phyloP scores from a whole-genome alignment of 169 alveolate genomes.

The Babesia microti region DNA sequence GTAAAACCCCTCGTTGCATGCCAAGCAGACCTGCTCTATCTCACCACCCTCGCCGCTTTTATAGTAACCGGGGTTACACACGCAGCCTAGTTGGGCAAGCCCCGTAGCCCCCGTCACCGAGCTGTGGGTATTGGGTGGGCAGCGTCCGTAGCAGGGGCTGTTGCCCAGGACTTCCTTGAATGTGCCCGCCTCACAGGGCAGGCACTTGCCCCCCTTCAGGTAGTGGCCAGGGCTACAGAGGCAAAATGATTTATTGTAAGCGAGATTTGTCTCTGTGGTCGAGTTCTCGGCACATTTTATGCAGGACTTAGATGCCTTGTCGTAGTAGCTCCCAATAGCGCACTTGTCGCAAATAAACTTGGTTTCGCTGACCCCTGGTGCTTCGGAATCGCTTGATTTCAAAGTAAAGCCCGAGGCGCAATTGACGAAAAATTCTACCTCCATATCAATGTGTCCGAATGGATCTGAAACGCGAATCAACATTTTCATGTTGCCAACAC shows the following conservation, averaged over 20 bases:
- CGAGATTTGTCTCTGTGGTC: slow-evolving; percentile 27
- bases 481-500: no score
- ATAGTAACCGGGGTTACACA: slow-evolving; percentile 58
- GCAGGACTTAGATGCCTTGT: slow-evolving; percentile 6
- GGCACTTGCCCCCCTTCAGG: slow-evolving; percentile 33
- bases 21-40: slow-evolving; percentile 12
- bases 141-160: slow-evolving; percentile 22
- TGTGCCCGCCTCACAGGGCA: slow-evolving; percentile 45
- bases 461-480: no score
- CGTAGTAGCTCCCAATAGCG: slow-evolving; percentile 4
- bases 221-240: slow-evolving; percentile 59
- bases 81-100: slow-evolving; percentile 5
- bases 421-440: no score
- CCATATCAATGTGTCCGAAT: no score
- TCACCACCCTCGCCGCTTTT: slow-evolving; percentile 3
- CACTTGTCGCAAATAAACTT: no score
- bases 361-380: no score
- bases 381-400: no score
- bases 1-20: slow-evolving; percentile 35
- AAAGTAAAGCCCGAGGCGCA: no score
- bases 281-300: slow-evolving; percentile 22
- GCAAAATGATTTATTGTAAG: slow-evolving; percentile 44
- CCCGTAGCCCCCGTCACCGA: slow-evolving; percentile 3
- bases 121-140: slow-evolving; percentile 21
- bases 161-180: slow-evolving; percentile 39